Base-by-base conservation (phyloP, 1,284 basidiomycete genomes). In the Phellopilus nigrolimitatus region DNA sequence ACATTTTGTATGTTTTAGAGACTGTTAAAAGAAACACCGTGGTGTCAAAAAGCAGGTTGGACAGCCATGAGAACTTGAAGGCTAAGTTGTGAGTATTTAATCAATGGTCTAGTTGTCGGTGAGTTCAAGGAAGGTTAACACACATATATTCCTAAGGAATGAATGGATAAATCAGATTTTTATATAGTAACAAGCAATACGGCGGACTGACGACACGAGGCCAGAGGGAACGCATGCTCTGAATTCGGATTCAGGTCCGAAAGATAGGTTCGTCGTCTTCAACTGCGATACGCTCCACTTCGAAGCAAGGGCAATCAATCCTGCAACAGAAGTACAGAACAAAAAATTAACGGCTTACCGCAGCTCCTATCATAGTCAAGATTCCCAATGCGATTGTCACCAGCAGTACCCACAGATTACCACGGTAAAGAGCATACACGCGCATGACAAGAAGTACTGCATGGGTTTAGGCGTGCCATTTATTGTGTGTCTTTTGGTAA, bases 371-470 rank as follows among this genome's bases (percentile, higher is more conserved):
- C 13, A 55, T 25, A 10, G 42, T 51, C 9, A 34, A 7, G 4
- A 42, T 22, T 19, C 40, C 47, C 12, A 50, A 21, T 24, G 53
- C 42, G 2, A 50, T 31, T 12, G 53, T 55, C 13, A 51, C n/a
- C 21, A 33, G 21, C 17, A 55, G 53, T n/a, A 51, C 41, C 53
- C 53, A 55, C 12, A 8, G 2, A 8, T 47, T 40, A 15, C 43
- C 1, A 9, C 42, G 49, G 40, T 46, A 51, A 6, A 55, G 19
- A 2, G 49, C 53, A 25, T 55, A 55, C 2, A 48, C 41, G 17
- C 53, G 47, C 41, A 55, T 38, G n/a, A 49, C 24, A 4, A 55
- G 48, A 13, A 51, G 21, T 13, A 44, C 53, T 55, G 43, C 3
- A 21, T 7, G n/a, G 10, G 15, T 12, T 15, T 15, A 27, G 33